Evolutionary conservation across 306 rosid species (phyloP).

Genomic region (Rosa chinensis): DNA sequence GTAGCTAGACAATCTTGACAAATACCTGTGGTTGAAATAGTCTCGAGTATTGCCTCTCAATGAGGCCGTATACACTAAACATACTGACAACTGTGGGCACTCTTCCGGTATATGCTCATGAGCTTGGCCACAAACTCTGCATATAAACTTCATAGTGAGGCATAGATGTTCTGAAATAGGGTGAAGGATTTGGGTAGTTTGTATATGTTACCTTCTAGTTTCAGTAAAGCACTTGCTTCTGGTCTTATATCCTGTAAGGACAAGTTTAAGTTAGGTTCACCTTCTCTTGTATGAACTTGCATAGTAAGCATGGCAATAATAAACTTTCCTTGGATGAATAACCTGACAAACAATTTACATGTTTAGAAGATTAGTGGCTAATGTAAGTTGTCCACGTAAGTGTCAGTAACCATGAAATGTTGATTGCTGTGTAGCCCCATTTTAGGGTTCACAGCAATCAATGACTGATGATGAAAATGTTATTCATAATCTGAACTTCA

Average conservation of each 20-base stretch:
- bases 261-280: slow-evolving; percentile 7
- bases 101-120: slow-evolving; percentile 67
- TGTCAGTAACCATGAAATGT: too few relatives aligned
- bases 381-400: too few relatives aligned
- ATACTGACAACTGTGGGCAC: slow-evolving; percentile 36
- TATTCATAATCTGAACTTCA: too few relatives aligned
- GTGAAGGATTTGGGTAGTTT: neutral
- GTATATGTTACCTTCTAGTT: slow-evolving; percentile 62
- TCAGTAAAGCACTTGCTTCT: slow-evolving; percentile 71
- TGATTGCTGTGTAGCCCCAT: too few relatives aligned
- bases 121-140: slow-evolving; percentile 73
- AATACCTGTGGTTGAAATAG: neutral
- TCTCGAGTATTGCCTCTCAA: neutral
- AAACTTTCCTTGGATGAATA: too few relatives aligned
- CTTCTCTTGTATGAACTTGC: slow-evolving; percentile 18
- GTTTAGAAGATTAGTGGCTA: too few relatives aligned
- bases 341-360: too few relatives aligned
- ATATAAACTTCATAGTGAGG: slow-evolving; percentile 9
- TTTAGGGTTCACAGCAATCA: too few relatives aligned
- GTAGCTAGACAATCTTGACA: neutral
- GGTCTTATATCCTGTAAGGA: slow-evolving; percentile 61
- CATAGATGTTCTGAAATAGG: neutral
- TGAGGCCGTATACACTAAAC: slow-evolving; percentile 25
- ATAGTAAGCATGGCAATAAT: slow-evolving; percentile 85
- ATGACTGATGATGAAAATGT: too few relatives aligned